Percentiles rank a stretch among this genome's conserved stretches.
phyloP scores from a whole-genome alignment of 208 protist genomes.

The Trypanosoma mega region DNA sequence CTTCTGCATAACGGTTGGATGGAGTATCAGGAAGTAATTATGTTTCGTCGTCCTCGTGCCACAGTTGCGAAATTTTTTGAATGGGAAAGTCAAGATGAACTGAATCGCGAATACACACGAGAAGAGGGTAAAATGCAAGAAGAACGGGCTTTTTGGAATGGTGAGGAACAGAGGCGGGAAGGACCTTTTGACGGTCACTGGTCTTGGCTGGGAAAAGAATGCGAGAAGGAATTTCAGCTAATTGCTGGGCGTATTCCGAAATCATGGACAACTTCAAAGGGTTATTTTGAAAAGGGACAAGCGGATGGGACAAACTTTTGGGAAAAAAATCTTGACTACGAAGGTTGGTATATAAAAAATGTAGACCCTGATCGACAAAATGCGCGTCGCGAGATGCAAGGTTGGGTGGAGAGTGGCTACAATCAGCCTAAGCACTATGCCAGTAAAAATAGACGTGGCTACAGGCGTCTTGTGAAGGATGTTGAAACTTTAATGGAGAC shows the following conservation, averaged over 20 bases:
- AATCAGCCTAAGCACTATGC: constrained; percentile 90
- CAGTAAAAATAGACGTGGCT: constrained; percentile 89
- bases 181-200: constrained; percentile 87
- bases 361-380: constrained; percentile 86
- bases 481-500: constrained; percentile 88
- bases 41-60: constrained; percentile 73
- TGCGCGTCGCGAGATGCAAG: constrained; percentile 77
- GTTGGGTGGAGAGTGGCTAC: constrained; percentile 85
- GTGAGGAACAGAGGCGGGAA: constrained; percentile 82
- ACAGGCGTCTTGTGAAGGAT: constrained; percentile 87
- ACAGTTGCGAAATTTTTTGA: constrained; percentile 85
- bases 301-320: constrained; percentile 89
- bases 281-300: constrained; percentile 83
- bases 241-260: constrained; percentile 78
- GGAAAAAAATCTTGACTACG: constrained; percentile 92
- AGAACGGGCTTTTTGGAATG: constrained; percentile 85
- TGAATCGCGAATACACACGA: constrained; percentile 65
- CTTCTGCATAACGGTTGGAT: constrained; percentile 88
- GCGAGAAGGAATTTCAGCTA: constrained; percentile 79
- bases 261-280: constrained; percentile 81
- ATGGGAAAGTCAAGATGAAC: constrained; percentile 65
- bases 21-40: constrained; percentile 83
- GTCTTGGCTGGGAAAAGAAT: constrained; percentile 81
- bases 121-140: constrained; percentile 78
- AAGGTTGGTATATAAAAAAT: constrained; percentile 92